phyloP scores from a whole-genome alignment of 306 rosid species.

The Malus domestica region DNA sequence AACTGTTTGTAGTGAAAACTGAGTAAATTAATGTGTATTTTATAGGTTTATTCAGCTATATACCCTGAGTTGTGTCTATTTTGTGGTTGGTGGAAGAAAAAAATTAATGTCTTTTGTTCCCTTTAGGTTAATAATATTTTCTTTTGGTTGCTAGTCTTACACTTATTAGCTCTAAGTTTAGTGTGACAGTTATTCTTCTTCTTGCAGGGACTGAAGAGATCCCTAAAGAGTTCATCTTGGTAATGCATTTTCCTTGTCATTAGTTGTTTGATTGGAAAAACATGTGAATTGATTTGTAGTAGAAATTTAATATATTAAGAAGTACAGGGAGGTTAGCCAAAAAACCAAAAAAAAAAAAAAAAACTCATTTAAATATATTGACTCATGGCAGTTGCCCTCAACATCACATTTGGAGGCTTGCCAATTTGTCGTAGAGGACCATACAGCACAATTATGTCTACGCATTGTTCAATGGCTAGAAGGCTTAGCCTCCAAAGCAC shows the following conservation, averaged over 20 bases:
- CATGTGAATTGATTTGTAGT: neutral
- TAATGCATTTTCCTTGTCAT: constrained; percentile 19
- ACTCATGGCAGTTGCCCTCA: constrained; percentile 56
- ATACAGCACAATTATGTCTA: constrained; percentile 76
- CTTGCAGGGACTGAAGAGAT: constrained; percentile 80
- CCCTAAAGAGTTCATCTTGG: constrained; percentile 72
- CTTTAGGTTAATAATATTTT: neutral
- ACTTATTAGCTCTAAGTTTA: neutral
- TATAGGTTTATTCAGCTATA: neutral
- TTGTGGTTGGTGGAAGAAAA: neutral
- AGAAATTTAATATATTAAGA: neutral
- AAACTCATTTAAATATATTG: constrained; percentile 22
- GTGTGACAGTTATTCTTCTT: constrained; percentile 24
- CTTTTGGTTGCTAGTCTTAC: neutral
- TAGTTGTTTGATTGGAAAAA: constrained; percentile 13
- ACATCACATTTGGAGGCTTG: constrained; percentile 88
- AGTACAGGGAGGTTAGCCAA: neutral
- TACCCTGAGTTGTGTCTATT: neutral
- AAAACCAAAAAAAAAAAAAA: neutral
- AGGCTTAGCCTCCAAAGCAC: constrained; percentile 85
- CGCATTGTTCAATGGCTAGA: constrained; percentile 96
- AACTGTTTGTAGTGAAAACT: neutral
- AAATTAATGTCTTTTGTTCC: neutral
- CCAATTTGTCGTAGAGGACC: constrained; percentile 80
- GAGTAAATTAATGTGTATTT: neutral